These are phyloP conservation scores for Hamamelis virginiana DNA, from an alignment of 164 flowering plant genomes.

Conservation along the genomic window DNA sequence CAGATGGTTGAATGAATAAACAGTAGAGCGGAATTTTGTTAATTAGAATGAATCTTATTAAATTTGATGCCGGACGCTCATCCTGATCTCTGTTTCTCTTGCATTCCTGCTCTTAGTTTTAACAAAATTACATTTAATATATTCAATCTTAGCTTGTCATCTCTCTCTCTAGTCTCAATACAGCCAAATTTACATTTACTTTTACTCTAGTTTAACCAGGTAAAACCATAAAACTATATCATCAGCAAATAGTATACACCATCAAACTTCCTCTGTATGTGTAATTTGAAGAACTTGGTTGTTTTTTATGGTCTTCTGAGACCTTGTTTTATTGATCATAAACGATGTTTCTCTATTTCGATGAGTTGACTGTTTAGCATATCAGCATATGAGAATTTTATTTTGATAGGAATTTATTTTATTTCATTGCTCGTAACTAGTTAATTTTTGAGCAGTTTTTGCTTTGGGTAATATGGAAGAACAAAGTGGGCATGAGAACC, in stretches of 20 bases:
- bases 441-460: background rate
- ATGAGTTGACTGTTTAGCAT: background rate
- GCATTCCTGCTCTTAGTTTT: background rate
- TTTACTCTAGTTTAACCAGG: background rate
- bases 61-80: background rate
- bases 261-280: background rate
- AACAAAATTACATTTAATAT: background rate
- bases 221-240: background rate
- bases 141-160: background rate
- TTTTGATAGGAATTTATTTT: background rate
- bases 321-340: background rate
- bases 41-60: too few relatives aligned
- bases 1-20: too few relatives aligned
- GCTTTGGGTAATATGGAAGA: conserved; percentile 15
- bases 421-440: background rate
- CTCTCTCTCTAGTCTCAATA: too few relatives aligned
- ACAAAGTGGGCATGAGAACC: conserved; percentile 7
- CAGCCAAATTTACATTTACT: background rate
- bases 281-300: background rate
- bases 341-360: background rate
- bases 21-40: too few relatives aligned
- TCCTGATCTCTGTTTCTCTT: background rate
- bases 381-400: background rate
- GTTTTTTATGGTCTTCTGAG: too few relatives aligned
- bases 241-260: background rate